phyloP scores from a whole-genome alignment of 306 rosid genomes.

The Cicer chorassanicum region DNA sequence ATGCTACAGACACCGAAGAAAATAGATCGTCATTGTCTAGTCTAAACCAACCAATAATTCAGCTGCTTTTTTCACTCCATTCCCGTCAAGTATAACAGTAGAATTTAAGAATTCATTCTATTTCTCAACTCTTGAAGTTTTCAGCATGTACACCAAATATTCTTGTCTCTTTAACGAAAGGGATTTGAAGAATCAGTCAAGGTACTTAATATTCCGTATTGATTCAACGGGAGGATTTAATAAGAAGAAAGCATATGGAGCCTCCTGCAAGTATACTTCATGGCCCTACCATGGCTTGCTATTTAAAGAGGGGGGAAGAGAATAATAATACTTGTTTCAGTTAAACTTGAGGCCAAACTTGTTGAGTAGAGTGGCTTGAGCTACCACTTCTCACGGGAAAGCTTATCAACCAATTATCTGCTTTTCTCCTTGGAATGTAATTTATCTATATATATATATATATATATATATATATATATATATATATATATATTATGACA shows the following conservation, averaged over 20 bases:
- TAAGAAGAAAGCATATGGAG: no score
- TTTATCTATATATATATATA: not conserved
- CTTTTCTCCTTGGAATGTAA: not conserved
- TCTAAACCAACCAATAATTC: constrained; percentile 20
- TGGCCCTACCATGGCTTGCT: no score
- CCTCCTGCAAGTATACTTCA: no score
- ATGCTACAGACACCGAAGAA: not conserved
- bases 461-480: no score
- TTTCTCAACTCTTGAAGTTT: not conserved
- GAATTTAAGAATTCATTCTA: not conserved
- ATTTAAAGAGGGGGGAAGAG: no score
- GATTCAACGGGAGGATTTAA: no score
- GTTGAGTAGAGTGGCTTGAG: not conserved
- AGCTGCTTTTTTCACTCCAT: constrained; percentile 27
- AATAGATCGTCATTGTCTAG: not conserved
- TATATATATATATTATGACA: not conserved
- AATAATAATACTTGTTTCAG: no score
- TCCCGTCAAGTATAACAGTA: constrained; percentile 8
- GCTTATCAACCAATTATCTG: constrained; percentile 10
- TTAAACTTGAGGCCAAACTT: no score
- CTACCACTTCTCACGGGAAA: constrained; percentile 21
- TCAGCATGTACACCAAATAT: constrained; percentile 5
- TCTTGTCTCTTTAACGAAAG: no score
- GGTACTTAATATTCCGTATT: no score
- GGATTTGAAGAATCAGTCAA: no score